These are phyloP conservation scores for Puccinia hordei DNA, from an alignment of 1,284 basidiomycete genomes.

Conservation along the genomic window DNA sequence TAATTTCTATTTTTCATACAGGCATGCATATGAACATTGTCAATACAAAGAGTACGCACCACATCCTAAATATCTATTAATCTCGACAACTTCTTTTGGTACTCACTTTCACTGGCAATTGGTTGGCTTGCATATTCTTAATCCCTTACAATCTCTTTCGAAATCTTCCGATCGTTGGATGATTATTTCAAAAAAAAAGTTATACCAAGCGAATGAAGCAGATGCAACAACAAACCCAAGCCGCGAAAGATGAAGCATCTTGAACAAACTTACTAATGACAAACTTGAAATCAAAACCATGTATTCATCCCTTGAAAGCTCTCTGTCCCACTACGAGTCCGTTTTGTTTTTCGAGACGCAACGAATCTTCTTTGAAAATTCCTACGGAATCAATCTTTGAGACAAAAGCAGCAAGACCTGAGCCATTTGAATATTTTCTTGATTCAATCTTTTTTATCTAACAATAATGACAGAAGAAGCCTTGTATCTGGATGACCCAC, in stretches of 20 bases:
- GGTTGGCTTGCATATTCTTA: not conserved
- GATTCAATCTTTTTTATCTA: too few species aligned
- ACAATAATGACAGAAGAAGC: too few species aligned
- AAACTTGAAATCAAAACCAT: not conserved
- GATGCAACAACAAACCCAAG: conserved; percentile 49
- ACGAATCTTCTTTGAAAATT: too few species aligned
- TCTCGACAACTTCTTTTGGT: not conserved
- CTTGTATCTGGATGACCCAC: too few species aligned
- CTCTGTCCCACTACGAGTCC: too few species aligned
- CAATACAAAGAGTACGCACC: conserved; percentile 50
- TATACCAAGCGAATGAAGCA: conserved; percentile 49
- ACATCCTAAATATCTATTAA: not conserved
- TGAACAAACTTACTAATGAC: not conserved
- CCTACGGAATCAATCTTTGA: too few species aligned
- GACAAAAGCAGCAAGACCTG: too few species aligned
- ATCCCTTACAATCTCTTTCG: not conserved
- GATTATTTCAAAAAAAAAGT: not conserved
- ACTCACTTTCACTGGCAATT: not conserved
- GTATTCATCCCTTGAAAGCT: not conserved
- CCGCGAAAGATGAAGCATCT: conserved; percentile 40
- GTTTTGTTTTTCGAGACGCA: too few species aligned
- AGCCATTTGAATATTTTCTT: too few species aligned
- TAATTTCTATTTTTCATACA: not conserved
- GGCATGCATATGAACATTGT: conserved; percentile 51
- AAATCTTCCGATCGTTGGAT: not conserved